phyloP scores from a whole-genome alignment of 108 stramenopile genomes.

The Chaetoceros muelleri region DNA sequence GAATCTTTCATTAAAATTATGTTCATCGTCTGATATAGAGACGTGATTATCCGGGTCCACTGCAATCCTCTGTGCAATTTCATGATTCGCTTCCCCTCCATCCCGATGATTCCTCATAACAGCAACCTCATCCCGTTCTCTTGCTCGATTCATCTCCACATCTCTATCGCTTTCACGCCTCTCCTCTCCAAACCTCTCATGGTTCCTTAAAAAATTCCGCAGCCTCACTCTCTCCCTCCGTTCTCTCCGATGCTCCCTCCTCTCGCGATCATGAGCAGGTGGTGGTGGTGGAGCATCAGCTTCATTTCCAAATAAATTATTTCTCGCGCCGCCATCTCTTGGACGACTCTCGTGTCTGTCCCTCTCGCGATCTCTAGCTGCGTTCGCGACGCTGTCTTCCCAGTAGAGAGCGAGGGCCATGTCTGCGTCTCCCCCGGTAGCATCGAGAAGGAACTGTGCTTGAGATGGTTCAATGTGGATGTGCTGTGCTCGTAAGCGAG shows the following conservation, averaged over 20 bases:
- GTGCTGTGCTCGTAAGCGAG: not conserved
- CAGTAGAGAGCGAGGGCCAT: constrained; percentile 65
- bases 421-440: constrained; percentile 46
- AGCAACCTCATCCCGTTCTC: not conserved
- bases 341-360: not conserved
- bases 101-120: not conserved
- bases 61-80: not conserved
- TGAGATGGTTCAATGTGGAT: constrained; percentile 20
- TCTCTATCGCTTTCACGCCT: not conserved
- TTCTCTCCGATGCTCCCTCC: not conserved
- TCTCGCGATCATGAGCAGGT: not conserved
- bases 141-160: not conserved
- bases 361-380: not conserved
- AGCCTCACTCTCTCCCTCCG: not conserved
- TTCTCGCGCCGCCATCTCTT: not conserved
- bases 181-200: not conserved
- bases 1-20: not conserved
- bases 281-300: not conserved
- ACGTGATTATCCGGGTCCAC: constrained; percentile 9
- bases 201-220: too few species aligned
- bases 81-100: not conserved
- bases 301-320: not conserved
- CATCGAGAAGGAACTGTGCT: constrained; percentile 45
- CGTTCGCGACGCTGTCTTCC: constrained; percentile 55
- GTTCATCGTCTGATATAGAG: constrained; percentile 41